Evolutionary conservation across 768 basidiomycete genomes (phyloP).

Genomic region (Heimioporus sp.): DNA sequence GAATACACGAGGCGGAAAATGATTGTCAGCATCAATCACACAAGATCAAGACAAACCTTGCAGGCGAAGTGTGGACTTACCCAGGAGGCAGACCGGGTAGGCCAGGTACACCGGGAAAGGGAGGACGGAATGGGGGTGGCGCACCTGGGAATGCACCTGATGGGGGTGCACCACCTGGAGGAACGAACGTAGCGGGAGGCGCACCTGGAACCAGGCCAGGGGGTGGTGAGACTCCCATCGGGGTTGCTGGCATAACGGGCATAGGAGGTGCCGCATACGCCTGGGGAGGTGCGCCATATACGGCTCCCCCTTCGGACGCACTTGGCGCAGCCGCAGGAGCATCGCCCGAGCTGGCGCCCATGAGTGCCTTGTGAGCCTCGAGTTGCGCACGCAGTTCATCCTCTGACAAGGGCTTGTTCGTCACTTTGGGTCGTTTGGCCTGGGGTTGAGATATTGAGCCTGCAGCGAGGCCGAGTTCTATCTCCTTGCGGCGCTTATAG

Average conservation of each 20-base stretch:
- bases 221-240: conserved; percentile 36
- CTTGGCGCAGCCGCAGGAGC: conserved; percentile 35
- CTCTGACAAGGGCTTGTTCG: conserved; percentile 75
- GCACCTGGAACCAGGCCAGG: conserved; percentile 43
- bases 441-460: conserved; percentile 81
- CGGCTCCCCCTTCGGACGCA: conserved; percentile 43
- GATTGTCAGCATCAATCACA: conserved; percentile 20
- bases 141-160: conserved; percentile 38
- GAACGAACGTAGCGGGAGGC: conserved; percentile 40
- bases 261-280: conserved; percentile 53
- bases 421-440: conserved; percentile 76
- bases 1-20: conserved; percentile 2
- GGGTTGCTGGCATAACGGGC: conserved; percentile 24
- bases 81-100: conserved; percentile 56
- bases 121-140: conserved; percentile 37
- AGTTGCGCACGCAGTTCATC: conserved; percentile 84
- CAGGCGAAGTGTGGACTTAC: conserved; percentile 35
- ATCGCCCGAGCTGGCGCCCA: conserved; percentile 58
- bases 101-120: conserved; percentile 44
- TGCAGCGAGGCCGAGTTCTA: conserved; percentile 82
- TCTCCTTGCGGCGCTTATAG: conserved; percentile 94
- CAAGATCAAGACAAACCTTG: conserved; percentile 14
- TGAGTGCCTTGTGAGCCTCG: conserved; percentile 86
- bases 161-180: conserved; percentile 35
- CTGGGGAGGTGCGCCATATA: conserved; percentile 75